These are phyloP conservation scores for Lophiotrema nucula DNA, from an alignment of 495 filamentous ascomycete species.

Conservation along the genomic window DNA sequence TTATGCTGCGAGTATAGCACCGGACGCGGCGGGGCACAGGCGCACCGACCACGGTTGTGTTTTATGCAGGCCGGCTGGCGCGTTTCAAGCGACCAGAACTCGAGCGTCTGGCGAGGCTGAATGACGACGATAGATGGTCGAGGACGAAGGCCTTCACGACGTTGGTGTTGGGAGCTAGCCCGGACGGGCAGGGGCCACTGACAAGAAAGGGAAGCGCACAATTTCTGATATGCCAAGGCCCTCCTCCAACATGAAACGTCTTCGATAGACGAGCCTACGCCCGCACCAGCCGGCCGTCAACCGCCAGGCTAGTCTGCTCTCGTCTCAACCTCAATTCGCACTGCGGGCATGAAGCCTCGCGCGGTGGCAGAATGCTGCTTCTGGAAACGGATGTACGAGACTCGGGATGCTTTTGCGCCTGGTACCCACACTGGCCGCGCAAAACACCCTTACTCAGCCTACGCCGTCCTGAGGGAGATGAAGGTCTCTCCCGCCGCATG, in stretches of 20 bases:
- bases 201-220: too few relatives aligned
- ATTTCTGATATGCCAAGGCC: too few relatives aligned
- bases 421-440: not conserved
- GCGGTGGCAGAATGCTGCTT: not conserved
- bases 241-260: slow-evolving; percentile 14
- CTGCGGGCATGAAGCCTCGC: slow-evolving; percentile 1
- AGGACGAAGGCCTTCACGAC: too few relatives aligned
- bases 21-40: too few relatives aligned
- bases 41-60: not conserved
- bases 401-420: not conserved
- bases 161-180: too few relatives aligned
- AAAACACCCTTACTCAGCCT: too few relatives aligned
- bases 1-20: not conserved
- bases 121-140: too few relatives aligned
- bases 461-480: too few relatives aligned
- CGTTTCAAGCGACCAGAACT: too few relatives aligned
- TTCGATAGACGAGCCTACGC: not conserved
- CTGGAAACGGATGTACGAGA: not conserved
- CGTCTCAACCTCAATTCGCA: not conserved
- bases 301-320: not conserved
- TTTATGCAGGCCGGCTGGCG: slow-evolving; percentile 10
- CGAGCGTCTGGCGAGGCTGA: too few relatives aligned
- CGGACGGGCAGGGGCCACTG: too few relatives aligned
- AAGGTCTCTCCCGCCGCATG: too few relatives aligned
- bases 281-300: not conserved